Evolutionary conservation across 2,329 filamentous ascomycete genomes (phyloP).

Genomic region (Scedosporium dehoogii): DNA sequence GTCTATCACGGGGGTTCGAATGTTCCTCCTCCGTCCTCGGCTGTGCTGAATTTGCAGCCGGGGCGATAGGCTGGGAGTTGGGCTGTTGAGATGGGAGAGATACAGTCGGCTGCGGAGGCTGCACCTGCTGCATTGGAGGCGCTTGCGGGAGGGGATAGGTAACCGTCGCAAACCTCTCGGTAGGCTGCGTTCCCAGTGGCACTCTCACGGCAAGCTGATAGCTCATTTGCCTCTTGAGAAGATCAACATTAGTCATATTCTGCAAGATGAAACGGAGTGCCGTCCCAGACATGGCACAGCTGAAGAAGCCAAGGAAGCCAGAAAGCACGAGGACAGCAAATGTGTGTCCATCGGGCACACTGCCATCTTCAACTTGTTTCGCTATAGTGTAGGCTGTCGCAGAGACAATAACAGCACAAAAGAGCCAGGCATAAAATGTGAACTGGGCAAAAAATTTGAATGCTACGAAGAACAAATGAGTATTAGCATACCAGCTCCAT

Average conservation of each 20-base stretch:
- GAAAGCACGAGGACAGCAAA: constrained; percentile 57
- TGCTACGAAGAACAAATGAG: constrained; percentile 26
- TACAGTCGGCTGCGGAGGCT: not conserved
- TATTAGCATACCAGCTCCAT: too few relatives aligned
- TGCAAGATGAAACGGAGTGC: constrained; percentile 58
- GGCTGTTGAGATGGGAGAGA: constrained; percentile 11
- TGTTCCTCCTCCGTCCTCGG: constrained; percentile 10
- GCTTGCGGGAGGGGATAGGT: constrained; percentile 45
- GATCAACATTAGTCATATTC: constrained; percentile 81
- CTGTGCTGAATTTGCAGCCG: not conserved
- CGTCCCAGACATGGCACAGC: constrained; percentile 64
- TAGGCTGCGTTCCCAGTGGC: constrained; percentile 34
- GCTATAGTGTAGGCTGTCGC: constrained; percentile 55
- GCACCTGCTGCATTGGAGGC: constrained; percentile 14
- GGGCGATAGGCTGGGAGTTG: constrained; percentile 8
- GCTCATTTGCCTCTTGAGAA: constrained; percentile 51
- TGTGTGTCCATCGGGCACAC: constrained; percentile 45
- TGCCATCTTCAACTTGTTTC: constrained; percentile 35
- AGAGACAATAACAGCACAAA: constrained; percentile 54
- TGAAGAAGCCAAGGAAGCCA: constrained; percentile 71
- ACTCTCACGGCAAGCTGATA: constrained; percentile 69
- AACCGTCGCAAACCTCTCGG: constrained; percentile 38
- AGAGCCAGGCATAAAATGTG: constrained; percentile 60
- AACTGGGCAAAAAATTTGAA: constrained; percentile 95
- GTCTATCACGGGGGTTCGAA: constrained; percentile 25